phyloP scores from a whole-genome alignment of 352 stramenopile genomes.

The Peronospora belbahrii region DNA sequence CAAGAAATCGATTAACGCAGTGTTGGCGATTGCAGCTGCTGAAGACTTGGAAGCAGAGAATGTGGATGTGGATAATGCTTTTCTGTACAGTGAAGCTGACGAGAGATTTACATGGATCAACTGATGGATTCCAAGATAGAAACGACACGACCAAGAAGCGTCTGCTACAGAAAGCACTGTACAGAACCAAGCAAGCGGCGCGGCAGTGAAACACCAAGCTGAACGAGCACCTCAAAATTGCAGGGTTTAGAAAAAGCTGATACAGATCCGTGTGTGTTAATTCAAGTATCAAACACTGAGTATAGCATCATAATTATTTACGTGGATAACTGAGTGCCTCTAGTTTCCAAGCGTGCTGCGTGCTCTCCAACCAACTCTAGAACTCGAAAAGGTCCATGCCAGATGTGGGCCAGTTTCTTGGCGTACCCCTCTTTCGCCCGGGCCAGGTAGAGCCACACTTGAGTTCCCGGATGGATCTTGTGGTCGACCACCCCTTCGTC shows the following conservation, averaged over 20 bases:
- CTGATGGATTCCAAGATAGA: conserved; percentile 7
- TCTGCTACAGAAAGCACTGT: background rate
- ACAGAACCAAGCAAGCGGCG: conserved; percentile 4
- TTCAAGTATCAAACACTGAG: background rate
- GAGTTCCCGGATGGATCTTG: too few relatives aligned
- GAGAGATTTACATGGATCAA: conserved; percentile 20
- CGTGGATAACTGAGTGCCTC: too few relatives aligned
- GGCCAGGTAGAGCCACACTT: too few relatives aligned
- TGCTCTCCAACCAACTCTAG: too few relatives aligned
- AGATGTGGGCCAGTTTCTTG: too few relatives aligned
- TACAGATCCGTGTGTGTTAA: conserved; percentile 2
- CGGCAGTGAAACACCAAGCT: conserved; percentile 4
- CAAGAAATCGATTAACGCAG: too few relatives aligned
- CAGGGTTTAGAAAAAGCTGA: background rate
- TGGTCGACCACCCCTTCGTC: too few relatives aligned
- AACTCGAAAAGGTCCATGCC: too few relatives aligned
- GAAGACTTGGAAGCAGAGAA: conserved; percentile 13
- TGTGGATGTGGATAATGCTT: conserved; percentile 18
- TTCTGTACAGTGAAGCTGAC: conserved; percentile 14
- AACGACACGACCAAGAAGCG: background rate
- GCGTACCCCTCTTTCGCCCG: too few relatives aligned
- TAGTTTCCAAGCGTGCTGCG: too few relatives aligned
- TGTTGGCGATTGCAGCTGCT: background rate
- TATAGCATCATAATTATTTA: conserved; percentile 1
- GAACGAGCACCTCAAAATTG: background rate